Evolutionary conservation across 179 eudicot species (phyloP).

Genomic region (Heliamphora pulchella): DNA sequence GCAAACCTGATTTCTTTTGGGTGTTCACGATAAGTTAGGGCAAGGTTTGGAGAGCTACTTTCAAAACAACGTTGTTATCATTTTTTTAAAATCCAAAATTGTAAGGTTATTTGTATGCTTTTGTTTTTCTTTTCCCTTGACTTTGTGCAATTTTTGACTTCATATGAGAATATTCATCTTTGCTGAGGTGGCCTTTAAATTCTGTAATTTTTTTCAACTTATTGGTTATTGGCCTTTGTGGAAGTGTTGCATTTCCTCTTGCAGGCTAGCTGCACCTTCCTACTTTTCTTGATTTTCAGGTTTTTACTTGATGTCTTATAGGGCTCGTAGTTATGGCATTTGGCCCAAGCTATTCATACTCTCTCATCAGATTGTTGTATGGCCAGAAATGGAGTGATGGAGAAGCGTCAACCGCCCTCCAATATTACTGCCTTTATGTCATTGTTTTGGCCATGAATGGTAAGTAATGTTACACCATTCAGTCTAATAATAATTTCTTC

Average conservation of each 20-base stretch:
- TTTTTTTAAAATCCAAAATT: neutral
- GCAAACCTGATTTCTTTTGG: neutral
- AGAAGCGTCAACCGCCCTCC: conserved; percentile 90
- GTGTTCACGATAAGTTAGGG: neutral
- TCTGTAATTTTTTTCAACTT: neutral
- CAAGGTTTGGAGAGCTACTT: neutral
- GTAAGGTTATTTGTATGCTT: neutral
- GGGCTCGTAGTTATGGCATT: conserved; percentile 83
- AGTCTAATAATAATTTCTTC: neutral
- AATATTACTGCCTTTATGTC: conserved; percentile 76
- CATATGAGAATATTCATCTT: neutral
- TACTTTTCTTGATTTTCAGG: neutral
- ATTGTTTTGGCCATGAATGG: conserved; percentile 86
- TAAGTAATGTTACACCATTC: conserved; percentile 22
- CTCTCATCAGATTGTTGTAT: conserved; percentile 79
- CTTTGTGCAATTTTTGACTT: neutral
- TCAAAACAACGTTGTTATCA: neutral
- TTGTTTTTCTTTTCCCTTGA: neutral
- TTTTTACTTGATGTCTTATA: conserved; percentile 19
- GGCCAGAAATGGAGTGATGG: conserved; percentile 98
- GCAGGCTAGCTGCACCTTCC: neutral
- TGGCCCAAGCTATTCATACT: conserved; percentile 96
- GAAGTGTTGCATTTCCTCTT: too few species aligned
- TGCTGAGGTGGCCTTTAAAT: neutral
- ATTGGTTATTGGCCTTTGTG: too few species aligned